Conservation (phyloP, 139 green algal genomes). For the Picochlorum sp. region DNA sequence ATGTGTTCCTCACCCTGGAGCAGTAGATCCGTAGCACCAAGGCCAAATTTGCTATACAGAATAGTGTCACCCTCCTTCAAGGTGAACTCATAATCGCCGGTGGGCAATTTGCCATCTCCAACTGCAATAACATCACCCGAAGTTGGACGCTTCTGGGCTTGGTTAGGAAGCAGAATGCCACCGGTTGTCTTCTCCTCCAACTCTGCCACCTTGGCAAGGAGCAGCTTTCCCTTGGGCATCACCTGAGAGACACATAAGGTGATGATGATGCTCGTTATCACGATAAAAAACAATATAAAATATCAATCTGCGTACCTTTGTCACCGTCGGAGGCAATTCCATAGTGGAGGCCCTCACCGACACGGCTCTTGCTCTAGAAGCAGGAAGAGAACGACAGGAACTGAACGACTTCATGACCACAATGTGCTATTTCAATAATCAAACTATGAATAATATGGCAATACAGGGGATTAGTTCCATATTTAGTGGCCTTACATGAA, state of each 20-base stretch:
- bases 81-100: constrained; percentile 32
- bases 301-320: constrained; percentile 5
- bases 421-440: too few species aligned
- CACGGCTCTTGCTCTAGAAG: neutral
- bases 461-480: too few species aligned
- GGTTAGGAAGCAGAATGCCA: constrained; percentile 81
- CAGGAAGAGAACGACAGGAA: neutral
- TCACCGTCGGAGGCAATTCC: constrained; percentile 3
- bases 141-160: constrained; percentile 66
- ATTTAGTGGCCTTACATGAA: too few species aligned
- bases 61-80: constrained; percentile 63
- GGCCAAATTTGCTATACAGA: constrained; percentile 93
- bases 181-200: constrained; percentile 69
- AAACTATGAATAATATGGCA: too few species aligned
- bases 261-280: neutral
- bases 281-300: neutral
- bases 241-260: constrained; percentile 38
- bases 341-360: neutral
- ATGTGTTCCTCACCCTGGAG: constrained; percentile 62
- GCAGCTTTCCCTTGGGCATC: constrained; percentile 74
- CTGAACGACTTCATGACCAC: too few species aligned
- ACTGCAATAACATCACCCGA: constrained; percentile 59
- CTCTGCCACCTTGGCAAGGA: constrained; percentile 81
- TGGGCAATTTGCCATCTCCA: constrained; percentile 54
- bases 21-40: constrained; percentile 80